phyloP scores from a whole-genome alignment of 2,329 filamentous ascomycete species.

The Lachnellula cervina region DNA sequence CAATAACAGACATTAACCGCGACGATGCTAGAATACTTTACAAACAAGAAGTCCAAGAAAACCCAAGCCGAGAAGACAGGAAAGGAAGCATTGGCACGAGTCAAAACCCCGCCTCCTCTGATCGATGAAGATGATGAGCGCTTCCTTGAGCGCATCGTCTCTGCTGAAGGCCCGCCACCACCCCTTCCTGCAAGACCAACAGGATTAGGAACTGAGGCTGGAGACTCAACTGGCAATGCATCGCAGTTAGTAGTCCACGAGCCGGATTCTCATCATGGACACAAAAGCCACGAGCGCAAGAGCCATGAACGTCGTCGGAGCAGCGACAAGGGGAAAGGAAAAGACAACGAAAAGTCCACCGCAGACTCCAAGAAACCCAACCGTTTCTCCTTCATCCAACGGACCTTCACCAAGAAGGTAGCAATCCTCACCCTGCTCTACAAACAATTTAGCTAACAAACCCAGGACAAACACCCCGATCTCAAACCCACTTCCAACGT shows the following conservation, averaged over 20 bases:
- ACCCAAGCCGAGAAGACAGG: slow-evolving; percentile 45
- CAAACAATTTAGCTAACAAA: not conserved
- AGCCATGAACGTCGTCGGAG: slow-evolving; percentile 2
- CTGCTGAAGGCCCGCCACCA: slow-evolving; percentile 43
- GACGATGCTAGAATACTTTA: slow-evolving; percentile 59
- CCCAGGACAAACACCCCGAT: slow-evolving; percentile 33
- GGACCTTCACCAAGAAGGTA: slow-evolving; percentile 25
- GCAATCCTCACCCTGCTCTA: not conserved
- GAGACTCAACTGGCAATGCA: slow-evolving; percentile 23
- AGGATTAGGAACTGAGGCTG: slow-evolving; percentile 15
- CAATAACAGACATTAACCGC: slow-evolving; percentile 2
- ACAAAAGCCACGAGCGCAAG: slow-evolving; percentile 20
- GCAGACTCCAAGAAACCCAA: slow-evolving; percentile 33
- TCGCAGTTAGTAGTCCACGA: slow-evolving; percentile 39
- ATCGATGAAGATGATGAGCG: slow-evolving; percentile 53
- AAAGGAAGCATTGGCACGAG: slow-evolving; percentile 8
- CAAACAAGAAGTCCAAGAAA: slow-evolving; percentile 60
- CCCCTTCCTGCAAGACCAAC: slow-evolving; percentile 43
- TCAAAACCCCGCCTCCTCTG: slow-evolving; percentile 36
- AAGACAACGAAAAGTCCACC: slow-evolving; percentile 27
- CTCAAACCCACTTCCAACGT: slow-evolving; percentile 36
- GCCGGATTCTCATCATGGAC: slow-evolving; percentile 36
- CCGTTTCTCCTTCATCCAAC: slow-evolving; percentile 37
- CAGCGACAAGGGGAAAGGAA: slow-evolving; percentile 22
- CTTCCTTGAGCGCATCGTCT: slow-evolving; percentile 53